Conservation (phyloP, 176 grass and related monocot species). For the sorghum (Sorghum bicolor) region Sorghum_bicolor_NCBIv3 NC_012871.2:58643501-58644000, state of each 20-base stretch:
- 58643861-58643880: not conserved
- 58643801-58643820: not conserved
- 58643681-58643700: not conserved
- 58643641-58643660: not conserved
- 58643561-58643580: not conserved
- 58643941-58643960: not conserved
- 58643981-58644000: not conserved
- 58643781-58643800: not conserved
- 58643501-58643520: not conserved
- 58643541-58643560: not conserved
- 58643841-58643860: not conserved
- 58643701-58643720: not conserved
- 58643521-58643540: not conserved
- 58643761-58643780: not conserved
- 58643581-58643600: not conserved
- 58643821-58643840: not conserved
- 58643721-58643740: too few species aligned
- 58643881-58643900: not conserved
- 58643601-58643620: not conserved
- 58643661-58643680: not conserved
- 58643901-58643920: not conserved
- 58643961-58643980: conserved; percentile 1
- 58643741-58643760: not conserved
- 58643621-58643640: not conserved
- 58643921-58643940: not conserved